These are phyloP conservation scores for Scopulariopsis brevicaulis DNA, from an alignment of 2,329 filamentous ascomycete species.

Conservation along the genomic window DNA sequence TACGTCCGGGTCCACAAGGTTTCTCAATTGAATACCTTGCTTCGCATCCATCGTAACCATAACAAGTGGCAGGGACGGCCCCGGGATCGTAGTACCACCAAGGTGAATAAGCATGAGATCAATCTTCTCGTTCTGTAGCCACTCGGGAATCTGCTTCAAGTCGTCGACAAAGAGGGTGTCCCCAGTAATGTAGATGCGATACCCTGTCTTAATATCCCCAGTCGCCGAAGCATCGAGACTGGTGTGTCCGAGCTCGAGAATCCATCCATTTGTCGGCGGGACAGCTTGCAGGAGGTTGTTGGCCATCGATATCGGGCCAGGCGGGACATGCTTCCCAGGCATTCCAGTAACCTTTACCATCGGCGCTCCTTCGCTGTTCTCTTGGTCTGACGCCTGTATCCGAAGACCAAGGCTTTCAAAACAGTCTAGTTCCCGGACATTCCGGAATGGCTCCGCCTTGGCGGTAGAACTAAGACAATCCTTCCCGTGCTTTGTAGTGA, in stretches of 20 bases:
- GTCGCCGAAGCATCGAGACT: neutral
- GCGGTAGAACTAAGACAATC: conserved; percentile 28
- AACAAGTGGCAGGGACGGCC: conserved; percentile 42
- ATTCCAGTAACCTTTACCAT: conserved; percentile 46
- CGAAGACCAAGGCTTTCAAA: conserved; percentile 33
- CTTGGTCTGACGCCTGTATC: conserved; percentile 3
- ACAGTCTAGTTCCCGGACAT: conserved; percentile 40
- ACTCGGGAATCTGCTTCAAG: conserved; percentile 45
- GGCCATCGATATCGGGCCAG: conserved; percentile 20
- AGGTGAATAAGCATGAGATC: conserved; percentile 58
- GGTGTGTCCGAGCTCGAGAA: conserved; percentile 46
- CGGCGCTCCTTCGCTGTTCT: conserved; percentile 18
- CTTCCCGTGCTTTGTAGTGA: conserved; percentile 51
- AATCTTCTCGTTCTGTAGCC: conserved; percentile 40
- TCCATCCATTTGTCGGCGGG: conserved; percentile 55
- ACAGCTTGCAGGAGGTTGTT: conserved; percentile 28
- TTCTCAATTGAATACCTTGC: conserved; percentile 49
- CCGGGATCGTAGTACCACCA: conserved; percentile 54
- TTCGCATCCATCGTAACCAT: conserved; percentile 61
- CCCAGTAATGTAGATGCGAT: conserved; percentile 53
- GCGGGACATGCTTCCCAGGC: conserved; percentile 50
- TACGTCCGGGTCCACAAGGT: conserved; percentile 45
- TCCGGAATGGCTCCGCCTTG: conserved; percentile 41
- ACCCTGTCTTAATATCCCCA: conserved; percentile 29
- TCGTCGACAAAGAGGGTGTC: conserved; percentile 54